Evolutionary conservation across 2,329 filamentous ascomycete genomes (phyloP).

Genomic region (Aquanectria penicillioides): DNA sequence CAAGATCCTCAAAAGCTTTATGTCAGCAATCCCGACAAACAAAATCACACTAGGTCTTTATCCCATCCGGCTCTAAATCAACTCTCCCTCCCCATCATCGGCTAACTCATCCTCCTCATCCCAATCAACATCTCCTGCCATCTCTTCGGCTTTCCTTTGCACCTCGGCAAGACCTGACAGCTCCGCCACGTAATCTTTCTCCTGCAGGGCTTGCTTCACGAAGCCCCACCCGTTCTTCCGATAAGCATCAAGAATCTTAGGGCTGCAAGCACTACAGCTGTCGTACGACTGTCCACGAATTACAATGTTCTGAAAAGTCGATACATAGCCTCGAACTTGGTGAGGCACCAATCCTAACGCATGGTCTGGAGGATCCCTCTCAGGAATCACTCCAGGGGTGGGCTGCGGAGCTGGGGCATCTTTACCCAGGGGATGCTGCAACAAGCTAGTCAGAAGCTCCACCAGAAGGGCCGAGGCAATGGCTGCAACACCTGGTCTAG

Average conservation of each 20-base stretch:
- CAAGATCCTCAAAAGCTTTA: background rate
- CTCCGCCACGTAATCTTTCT: constrained; percentile 82
- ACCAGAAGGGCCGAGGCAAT: constrained; percentile 93
- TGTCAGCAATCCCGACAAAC: too few species aligned
- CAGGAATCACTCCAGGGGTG: constrained; percentile 53
- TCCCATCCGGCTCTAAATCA: constrained; percentile 47
- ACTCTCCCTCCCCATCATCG: constrained; percentile 65
- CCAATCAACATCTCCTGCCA: constrained; percentile 67
- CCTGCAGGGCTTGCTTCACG: constrained; percentile 76
- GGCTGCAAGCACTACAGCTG: constrained; percentile 83
- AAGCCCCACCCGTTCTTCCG: constrained; percentile 78
- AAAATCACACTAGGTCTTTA: background rate
- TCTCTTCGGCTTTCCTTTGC: constrained; percentile 66
- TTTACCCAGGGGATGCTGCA: constrained; percentile 84
- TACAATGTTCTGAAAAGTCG: constrained; percentile 77
- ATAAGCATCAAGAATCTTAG: constrained; percentile 75
- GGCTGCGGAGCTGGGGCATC: constrained; percentile 66
- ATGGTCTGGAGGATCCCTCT: constrained; percentile 66
- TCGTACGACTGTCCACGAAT: constrained; percentile 81
- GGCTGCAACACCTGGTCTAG: constrained; percentile 88
- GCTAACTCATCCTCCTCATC: constrained; percentile 63
- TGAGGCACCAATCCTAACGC: constrained; percentile 79
- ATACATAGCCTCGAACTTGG: constrained; percentile 81
- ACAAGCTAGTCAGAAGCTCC: constrained; percentile 85
- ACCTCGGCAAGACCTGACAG: constrained; percentile 79